Base-by-base conservation (phyloP, 192 early-diverging fungal genomes). In the Chytriomyces hyalinus region DNA sequence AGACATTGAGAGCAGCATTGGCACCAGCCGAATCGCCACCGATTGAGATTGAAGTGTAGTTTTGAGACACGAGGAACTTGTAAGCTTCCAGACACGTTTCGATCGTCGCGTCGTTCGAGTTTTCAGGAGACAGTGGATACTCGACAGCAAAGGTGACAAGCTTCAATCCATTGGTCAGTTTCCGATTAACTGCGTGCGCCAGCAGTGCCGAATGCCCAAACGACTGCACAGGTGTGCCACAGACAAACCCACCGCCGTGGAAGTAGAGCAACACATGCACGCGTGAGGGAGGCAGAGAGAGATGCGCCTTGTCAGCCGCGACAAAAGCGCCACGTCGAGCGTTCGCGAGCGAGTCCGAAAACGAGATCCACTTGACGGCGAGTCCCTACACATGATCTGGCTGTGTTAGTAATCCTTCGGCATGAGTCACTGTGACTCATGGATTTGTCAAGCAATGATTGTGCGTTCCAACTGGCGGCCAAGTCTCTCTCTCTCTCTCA, bases 1-100 rank as follows among this genome's bases (percentile, higher is more conserved):
- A 10, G 0, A 75, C 5, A 49, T 75, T 75, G 62, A 75, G 47
- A 15, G 63, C 73, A 2, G 28, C 22, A 64, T 75, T 45, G 22
- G 63, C 73, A 26, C 73, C 73, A 28, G 73, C 73, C 5, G 62
- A 65, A 20, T 75, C 73, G 28, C 73, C 73, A 13, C 48, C 64
- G 11, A 75, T 10, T 15, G 49, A 65, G 28, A 75, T 75, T 15
- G 7, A 49, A 6, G 24, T 66, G 64, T 49, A 75, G 7, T 64
- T 64, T 10, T 17, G 46, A 8, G 10, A n/a, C 11, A 75, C 11
- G 6, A 75, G 46, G 10, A 20, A 24, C 26, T 28, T 64, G 64
- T 66, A 75, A 17, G 62, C 73, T 17, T 65, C 64, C 6, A 75
- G 1, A 26, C 47, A 64, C 1, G 36, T 22, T 15, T 64, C 11